Evolutionary conservation across 345 rosid species (phyloP), one percentile per base, ranked within the genome.

Genomic region (Cardamine occulta): DNA sequence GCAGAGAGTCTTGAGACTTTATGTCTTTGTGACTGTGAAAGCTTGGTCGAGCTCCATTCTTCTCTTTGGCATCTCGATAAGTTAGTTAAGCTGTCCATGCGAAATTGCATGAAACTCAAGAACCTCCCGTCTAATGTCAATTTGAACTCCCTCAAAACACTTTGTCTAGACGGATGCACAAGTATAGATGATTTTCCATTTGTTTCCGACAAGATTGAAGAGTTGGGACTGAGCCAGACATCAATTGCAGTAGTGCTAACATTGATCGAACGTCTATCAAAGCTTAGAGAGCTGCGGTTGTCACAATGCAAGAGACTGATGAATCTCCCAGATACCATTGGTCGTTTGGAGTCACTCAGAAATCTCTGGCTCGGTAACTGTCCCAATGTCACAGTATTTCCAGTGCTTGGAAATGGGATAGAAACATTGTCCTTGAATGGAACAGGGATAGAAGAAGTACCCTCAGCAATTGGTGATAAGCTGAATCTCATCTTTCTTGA

Each of bases 241-340:
- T 62, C 77, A 0, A 73, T 79, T 6, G 12, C 39, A 62, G 70
- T 19, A n/a, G 70, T 81, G 24, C 78, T 76, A 7, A 15, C 57
- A 11, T 34, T 32, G 1, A 62, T 81, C 21, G 26, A 62, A 2
- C 5, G 26, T 37, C 56, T 81, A 8, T 42, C 73, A 2, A 44
- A 9, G 5, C 82, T 83, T 6, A 23, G 0, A 0, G 4, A 1
- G 0, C 45, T 83, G 15, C 26, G 35, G 42, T 5, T 83, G 65
- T n/a, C 6, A 3, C 3, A 72, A 2, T 78, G 82, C 63, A 45
- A 14, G 62, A 72, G 14, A 11, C 74, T 83, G 34, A 37, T 42
- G 65, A 63, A 49, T 24, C 82, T 78, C 32, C 77, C 84, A 11
- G 74, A 29, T 7, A 61, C 75, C 59, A 8, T 80, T n/a, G 39